phyloP scores from a whole-genome alignment of 2,329 filamentous ascomycete genomes.

The Aureobasidium leucospermi region DNA sequence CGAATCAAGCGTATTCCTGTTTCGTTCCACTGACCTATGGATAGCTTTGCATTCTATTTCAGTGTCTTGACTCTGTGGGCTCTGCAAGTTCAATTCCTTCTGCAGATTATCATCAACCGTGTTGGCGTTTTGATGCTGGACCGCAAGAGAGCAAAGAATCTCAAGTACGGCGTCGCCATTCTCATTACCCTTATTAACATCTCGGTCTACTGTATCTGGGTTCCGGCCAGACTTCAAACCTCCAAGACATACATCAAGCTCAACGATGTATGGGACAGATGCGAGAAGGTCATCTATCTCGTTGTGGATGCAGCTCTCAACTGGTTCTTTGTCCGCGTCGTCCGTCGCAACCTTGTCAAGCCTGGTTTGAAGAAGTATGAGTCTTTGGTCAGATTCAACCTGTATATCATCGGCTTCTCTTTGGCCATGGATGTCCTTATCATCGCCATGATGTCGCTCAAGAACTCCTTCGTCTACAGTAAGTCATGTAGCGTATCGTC shows the following conservation, averaged over 20 bases:
- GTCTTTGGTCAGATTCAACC: constrained; percentile 44
- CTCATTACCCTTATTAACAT: constrained; percentile 32
- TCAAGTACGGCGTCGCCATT: constrained; percentile 30
- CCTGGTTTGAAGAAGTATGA: constrained; percentile 46
- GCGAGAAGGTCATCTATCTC: constrained; percentile 32
- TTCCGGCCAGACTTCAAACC: constrained; percentile 30
- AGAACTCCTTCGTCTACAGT: constrained; percentile 38
- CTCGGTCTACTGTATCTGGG: constrained; percentile 27
- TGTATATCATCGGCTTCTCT: constrained; percentile 43
- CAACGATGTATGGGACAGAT: constrained; percentile 33
- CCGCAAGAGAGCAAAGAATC: constrained; percentile 20
- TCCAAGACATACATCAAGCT: constrained; percentile 26
- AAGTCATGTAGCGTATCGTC: neutral
- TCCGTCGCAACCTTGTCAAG: constrained; percentile 41
- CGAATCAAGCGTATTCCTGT: too few relatives aligned
- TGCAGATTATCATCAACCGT: constrained; percentile 35
- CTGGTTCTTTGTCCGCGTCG: constrained; percentile 34
- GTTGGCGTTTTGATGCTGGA: constrained; percentile 22
- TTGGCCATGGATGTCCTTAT: constrained; percentile 44
- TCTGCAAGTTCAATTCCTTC: constrained; percentile 14
- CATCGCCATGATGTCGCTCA: constrained; percentile 41
- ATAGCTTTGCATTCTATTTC: constrained; percentile 11
- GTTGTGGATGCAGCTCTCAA: constrained; percentile 32
- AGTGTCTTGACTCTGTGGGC: constrained; percentile 22
- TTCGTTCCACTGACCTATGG: neutral